Conservation (phyloP, 306 rosid genomes). For the Acacia melanoxylon region DNA sequence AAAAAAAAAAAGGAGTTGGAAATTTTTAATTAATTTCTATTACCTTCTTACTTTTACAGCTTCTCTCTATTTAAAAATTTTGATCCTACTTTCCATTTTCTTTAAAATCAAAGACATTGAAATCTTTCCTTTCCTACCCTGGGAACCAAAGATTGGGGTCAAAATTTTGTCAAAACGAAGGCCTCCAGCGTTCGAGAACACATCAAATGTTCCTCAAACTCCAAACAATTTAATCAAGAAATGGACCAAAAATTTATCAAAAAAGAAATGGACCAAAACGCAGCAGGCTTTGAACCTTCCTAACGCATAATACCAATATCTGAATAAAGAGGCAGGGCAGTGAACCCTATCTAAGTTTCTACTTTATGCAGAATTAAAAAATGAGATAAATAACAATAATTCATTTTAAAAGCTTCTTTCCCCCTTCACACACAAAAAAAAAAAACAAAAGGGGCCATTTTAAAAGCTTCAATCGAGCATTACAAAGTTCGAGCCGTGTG, state of each 20-base stretch:
- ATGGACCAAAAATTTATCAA: no score
- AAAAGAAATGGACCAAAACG: not conserved
- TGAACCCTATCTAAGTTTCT: not conserved
- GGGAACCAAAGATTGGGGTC: not conserved
- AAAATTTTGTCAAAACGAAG: not conserved
- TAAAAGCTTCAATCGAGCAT: slow-evolving; percentile 16
- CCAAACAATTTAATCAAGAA: not conserved
- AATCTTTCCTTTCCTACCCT: not conserved
- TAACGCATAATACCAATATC: not conserved
- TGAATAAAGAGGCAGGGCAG: not conserved
- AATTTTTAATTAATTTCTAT: not conserved
- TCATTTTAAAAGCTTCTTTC: no score
- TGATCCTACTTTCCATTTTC: not conserved
- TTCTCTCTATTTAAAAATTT: not conserved
- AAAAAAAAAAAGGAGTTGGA: not conserved
- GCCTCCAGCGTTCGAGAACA: not conserved
- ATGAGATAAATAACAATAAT: not conserved
- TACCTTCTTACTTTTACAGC: not conserved
- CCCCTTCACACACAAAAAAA: not conserved
- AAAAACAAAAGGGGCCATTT: not conserved
- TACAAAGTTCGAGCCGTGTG: slow-evolving; percentile 2
- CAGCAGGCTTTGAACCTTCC: not conserved
- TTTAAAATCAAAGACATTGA: not conserved
- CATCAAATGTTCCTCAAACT: not conserved
- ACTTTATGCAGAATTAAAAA: not conserved